Percentiles rank a stretch among this genome's conserved stretches.
Evolutionary conservation across 2,329 filamentous ascomycete species (phyloP).

Genomic region (Cladosporium sphaerospermum): DNA sequence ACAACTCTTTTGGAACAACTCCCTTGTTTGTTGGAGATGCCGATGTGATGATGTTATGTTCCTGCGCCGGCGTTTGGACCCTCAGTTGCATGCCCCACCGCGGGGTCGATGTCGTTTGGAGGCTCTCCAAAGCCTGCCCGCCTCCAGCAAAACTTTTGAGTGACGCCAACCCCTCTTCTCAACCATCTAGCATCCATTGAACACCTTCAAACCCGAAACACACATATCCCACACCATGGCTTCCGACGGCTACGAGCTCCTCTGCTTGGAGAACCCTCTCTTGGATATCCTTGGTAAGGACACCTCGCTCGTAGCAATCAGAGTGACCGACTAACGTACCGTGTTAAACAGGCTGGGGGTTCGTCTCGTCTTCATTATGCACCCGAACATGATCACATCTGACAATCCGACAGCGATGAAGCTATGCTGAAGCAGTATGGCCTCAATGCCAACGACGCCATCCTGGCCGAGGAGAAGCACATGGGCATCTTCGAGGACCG

Average conservation of each 20-base stretch:
- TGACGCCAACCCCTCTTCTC: background rate
- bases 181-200: background rate
- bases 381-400: constrained; percentile 9
- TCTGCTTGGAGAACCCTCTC: constrained; percentile 95
- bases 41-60: too few relatives aligned
- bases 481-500: constrained; percentile 78
- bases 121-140: too few relatives aligned
- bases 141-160: background rate
- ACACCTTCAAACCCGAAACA: background rate
- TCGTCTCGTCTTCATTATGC: too few relatives aligned
- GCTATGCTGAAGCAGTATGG: constrained; percentile 85
- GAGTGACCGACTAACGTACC: constrained; percentile 10
- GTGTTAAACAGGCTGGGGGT: background rate
- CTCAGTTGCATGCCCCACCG: too few relatives aligned
- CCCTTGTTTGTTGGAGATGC: too few relatives aligned
- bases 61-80: too few relatives aligned
- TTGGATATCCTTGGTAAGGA: constrained; percentile 81
- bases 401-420: constrained; percentile 55
- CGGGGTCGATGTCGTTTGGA: too few relatives aligned
- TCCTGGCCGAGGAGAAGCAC: constrained; percentile 91
- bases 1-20: too few relatives aligned
- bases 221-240: constrained; percentile 13
- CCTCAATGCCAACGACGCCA: constrained; percentile 94
- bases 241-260: constrained; percentile 66
- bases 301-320: background rate